A percentile compares a stretch with the other conserved stretches of the same genome.
phyloP scores from a whole-genome alignment of 805 yeast species.

The Saturnispora sekii region DNA sequence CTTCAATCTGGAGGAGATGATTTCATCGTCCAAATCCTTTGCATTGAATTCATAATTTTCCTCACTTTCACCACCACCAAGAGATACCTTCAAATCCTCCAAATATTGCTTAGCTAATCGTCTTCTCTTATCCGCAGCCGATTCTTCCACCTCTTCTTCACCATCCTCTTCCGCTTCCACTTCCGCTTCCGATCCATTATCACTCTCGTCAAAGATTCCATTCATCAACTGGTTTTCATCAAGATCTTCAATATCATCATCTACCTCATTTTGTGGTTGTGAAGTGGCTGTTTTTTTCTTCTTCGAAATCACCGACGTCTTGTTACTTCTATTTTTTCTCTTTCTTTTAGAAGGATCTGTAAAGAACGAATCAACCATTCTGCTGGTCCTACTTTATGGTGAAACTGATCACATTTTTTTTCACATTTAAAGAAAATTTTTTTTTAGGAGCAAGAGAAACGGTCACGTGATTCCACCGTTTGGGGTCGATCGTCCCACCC shows the following conservation, averaged over 20 bases:
- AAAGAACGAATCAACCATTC: slow-evolving; percentile 54
- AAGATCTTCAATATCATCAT: slow-evolving; percentile 25
- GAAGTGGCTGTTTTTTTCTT: slow-evolving; percentile 13
- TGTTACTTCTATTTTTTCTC: slow-evolving; percentile 31
- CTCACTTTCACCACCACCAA: slow-evolving; percentile 11
- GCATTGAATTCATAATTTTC: slow-evolving; percentile 65
- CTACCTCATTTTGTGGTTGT: slow-evolving; percentile 34
- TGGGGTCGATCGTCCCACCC: background rate
- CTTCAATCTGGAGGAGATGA: slow-evolving; percentile 67
- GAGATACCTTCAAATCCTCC: slow-evolving; percentile 60
- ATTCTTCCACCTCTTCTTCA: slow-evolving; percentile 64
- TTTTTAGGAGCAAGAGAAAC: background rate
- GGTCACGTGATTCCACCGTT: background rate
- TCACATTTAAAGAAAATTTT: background rate
- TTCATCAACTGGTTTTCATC: slow-evolving; percentile 31
- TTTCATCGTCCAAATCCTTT: slow-evolving; percentile 80
- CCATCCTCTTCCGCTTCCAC: slow-evolving; percentile 38
- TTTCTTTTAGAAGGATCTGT: slow-evolving; percentile 49
- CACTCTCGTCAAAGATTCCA: slow-evolving; percentile 22
- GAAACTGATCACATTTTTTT: background rate
- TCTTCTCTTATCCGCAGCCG: slow-evolving; percentile 89
- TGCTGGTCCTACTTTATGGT: background rate
- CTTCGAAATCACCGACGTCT: slow-evolving; percentile 12
- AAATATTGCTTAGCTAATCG: slow-evolving; percentile 89
- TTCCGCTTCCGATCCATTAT: slow-evolving; percentile 20